Percentiles rank a stretch among this genome's conserved stretches.
These are phyloP conservation scores for Apiotrichum veenhuisii DNA, from an alignment of 1,284 basidiomycete genomes.

Conservation along the genomic window DNA sequence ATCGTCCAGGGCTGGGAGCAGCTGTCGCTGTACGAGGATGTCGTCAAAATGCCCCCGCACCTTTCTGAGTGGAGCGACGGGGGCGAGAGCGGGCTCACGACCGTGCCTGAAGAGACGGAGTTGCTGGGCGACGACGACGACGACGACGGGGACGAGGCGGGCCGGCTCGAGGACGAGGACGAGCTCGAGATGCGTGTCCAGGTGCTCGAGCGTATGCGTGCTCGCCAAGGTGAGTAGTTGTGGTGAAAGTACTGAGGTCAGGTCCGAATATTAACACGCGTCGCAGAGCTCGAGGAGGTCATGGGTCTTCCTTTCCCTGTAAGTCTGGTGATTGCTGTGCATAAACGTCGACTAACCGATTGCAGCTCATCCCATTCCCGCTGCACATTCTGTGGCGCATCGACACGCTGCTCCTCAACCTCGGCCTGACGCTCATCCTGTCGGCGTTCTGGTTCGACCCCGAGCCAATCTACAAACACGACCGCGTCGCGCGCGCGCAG, in stretches of 20 bases:
- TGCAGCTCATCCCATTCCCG: conserved; percentile 46
- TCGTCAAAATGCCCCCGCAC: conserved; percentile 26
- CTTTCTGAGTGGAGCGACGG: conserved; percentile 5
- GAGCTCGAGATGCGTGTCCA: conserved; percentile 45
- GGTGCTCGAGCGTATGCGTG: conserved; percentile 44
- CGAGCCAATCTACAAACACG: conserved; percentile 41
- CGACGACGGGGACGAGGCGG: conserved; percentile 17
- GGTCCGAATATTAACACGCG: neutral
- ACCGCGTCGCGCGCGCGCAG: neutral
- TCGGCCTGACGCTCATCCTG: conserved; percentile 49
- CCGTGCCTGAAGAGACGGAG: conserved; percentile 17
- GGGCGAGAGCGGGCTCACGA: conserved; percentile 14
- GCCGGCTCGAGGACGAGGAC: conserved; percentile 31
- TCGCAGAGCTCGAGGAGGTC: conserved; percentile 43
- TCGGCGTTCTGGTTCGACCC: conserved; percentile 48
- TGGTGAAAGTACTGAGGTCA: no score
- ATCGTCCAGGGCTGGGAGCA: conserved; percentile 48
- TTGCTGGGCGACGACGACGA: conserved; percentile 15
- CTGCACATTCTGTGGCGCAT: conserved; percentile 49
- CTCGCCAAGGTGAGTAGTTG: conserved; percentile 38
- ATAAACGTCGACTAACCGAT: conserved; percentile 5
- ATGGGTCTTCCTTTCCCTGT: conserved; percentile 47
- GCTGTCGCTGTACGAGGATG: conserved; percentile 44
- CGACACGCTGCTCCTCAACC: conserved; percentile 49
- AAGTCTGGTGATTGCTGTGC: conserved; percentile 8